These are phyloP conservation scores for Blastobotrys mokoenaii DNA, from an alignment of 805 yeast species.

Conservation along the genomic window DNA sequence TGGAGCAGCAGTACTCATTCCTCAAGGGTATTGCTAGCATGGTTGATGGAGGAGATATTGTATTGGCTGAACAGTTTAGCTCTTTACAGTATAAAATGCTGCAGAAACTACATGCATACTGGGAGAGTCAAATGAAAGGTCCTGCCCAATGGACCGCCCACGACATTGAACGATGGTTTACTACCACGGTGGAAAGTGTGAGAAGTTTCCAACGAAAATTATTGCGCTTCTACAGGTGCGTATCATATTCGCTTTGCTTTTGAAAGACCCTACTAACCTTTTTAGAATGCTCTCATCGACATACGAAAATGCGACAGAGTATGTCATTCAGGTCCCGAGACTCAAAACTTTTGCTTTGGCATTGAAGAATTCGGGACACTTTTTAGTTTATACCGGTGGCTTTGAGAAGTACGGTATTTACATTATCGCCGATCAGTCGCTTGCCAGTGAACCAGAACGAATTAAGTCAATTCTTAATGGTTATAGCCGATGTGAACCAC, in stretches of 20 bases:
- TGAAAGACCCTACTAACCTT: no score
- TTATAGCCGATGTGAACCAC: constrained; percentile 24
- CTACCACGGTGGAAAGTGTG: constrained; percentile 32
- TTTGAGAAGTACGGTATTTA: constrained; percentile 71
- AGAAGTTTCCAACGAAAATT: constrained; percentile 64
- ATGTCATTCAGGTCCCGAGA: constrained; percentile 22
- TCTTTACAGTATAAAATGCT: constrained; percentile 58
- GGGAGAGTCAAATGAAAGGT: constrained; percentile 61
- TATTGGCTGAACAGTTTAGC: constrained; percentile 71
- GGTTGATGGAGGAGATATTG: constrained; percentile 72
- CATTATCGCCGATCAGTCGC: constrained; percentile 62
- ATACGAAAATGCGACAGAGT: constrained; percentile 61
- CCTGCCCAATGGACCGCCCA: constrained; percentile 38
- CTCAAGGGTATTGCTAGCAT: constrained; percentile 68
- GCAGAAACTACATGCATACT: constrained; percentile 58
- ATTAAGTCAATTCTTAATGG: constrained; percentile 26
- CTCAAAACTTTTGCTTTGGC: constrained; percentile 44
- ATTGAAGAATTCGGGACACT: constrained; percentile 62
- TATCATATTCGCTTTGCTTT: no score
- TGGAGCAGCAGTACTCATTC: constrained; percentile 74
- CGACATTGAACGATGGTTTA: constrained; percentile 45
- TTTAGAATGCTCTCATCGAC: constrained; percentile 45
- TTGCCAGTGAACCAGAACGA: constrained; percentile 33
- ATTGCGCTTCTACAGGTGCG: constrained; percentile 55
- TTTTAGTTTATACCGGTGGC: constrained; percentile 64